Evolutionary conservation across 495 filamentous ascomycete genomes (phyloP), one percentile per base, ranked within the genome.

Genomic region (Patellaria atrata): DNA sequence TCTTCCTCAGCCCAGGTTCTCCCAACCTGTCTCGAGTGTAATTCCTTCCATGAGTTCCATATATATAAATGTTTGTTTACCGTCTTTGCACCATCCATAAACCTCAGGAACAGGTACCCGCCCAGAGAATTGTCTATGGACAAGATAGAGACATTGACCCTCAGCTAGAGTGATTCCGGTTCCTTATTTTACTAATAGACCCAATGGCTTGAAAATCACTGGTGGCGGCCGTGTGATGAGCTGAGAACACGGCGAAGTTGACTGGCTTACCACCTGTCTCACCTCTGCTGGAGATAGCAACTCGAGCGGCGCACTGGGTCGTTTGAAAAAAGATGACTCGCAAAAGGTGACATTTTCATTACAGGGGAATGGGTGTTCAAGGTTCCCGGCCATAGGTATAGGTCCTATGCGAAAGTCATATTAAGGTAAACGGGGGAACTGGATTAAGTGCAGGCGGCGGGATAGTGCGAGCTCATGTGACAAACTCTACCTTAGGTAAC

Each of bases 171-270:
- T 61, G 18, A 65, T 47, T 39, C 46, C 22, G 21, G 50, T 53
- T 21, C 63, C 59, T 45, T 56, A 62, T 31, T 68, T 67, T 33
- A 67, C 63, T 22, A 67, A 23, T 13, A 68, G 44, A 34, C 49
- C 44, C 20, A 56, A 53, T 13, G 58, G 35, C 37, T 60, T 38
- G 34, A 61, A 61, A 45, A 39, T 47, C 0, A 59, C 36, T 6
- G 53, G 52, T 13, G 27, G 9, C 23, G 57, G 47, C 24, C 37
- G 37, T 19, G 35, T 31, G 25, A 33, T 44, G 28, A n/a, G n/a
- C n/a, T n/a, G n/a, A n/a, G n/a, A n/a, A n/a, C n/a, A n/a, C n/a
- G 27, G 27, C 12, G 13, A n/a, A 8, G 27, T 30, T 30, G 12
- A 30, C 17, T 30, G 27, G 17, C 27, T 30, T 15, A 15, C 27